phyloP scores from a whole-genome alignment of 1,284 basidiomycete genomes.

The Trichosporon coremiiforme region DNA sequence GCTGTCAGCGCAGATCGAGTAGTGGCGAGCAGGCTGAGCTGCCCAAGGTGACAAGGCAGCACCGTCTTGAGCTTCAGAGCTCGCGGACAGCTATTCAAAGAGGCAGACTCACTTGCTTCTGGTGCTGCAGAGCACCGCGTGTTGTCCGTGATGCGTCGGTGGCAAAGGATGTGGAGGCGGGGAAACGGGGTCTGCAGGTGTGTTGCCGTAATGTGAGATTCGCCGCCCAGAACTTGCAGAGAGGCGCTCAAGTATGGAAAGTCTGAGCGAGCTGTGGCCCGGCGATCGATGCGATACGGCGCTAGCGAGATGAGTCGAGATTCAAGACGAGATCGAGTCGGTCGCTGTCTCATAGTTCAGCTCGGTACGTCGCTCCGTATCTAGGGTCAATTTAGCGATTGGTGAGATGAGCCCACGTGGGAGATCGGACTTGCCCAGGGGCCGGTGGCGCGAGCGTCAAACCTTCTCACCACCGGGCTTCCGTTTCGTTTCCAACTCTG shows the following conservation, averaged over 20 bases:
- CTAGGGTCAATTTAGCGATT: slow-evolving; percentile 11
- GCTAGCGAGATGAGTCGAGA: neutral
- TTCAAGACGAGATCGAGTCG: neutral
- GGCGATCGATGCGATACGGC: neutral
- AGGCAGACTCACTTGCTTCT: neutral
- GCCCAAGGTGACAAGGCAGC: too few relatives aligned
- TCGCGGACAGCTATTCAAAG: neutral
- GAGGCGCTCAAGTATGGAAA: neutral
- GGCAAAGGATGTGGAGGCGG: slow-evolving; percentile 4
- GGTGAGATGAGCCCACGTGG: slow-evolving; percentile 12
- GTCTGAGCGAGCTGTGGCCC: neutral
- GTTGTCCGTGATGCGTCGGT: neutral
- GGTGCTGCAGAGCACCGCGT: neutral
- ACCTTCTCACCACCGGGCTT: neutral
- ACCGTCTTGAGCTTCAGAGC: too few relatives aligned
- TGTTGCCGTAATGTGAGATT: neutral
- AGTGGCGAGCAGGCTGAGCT: neutral
- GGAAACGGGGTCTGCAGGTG: neutral
- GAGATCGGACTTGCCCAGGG: neutral
- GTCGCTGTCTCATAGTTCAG: neutral
- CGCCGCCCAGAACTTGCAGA: neutral
- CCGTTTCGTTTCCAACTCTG: neutral
- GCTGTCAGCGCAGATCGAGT: neutral
- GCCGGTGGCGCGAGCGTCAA: neutral
- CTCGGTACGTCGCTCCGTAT: slow-evolving; percentile 1